These are phyloP conservation scores for Fagopyrum tataricum DNA, from an alignment of 148 eudicot species.

Conservation along the genomic window DNA sequence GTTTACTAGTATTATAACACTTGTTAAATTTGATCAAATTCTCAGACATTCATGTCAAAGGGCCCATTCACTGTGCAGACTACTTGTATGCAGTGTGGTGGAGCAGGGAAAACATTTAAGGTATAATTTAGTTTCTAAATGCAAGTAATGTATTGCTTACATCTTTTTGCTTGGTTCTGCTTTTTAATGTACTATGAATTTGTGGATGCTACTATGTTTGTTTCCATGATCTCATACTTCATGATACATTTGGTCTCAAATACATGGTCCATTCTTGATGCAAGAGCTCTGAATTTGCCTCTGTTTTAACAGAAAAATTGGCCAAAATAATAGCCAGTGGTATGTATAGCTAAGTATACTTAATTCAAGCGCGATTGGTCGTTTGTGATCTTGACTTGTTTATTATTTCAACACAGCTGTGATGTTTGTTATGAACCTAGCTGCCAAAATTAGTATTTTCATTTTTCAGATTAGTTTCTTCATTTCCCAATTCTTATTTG, in stretches of 20 bases:
- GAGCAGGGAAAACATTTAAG: constrained; percentile 68
- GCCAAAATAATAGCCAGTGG: neutral
- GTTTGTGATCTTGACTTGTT: neutral
- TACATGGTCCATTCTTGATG: neutral
- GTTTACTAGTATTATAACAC: neutral
- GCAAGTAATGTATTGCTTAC: neutral
- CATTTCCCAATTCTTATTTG: no score
- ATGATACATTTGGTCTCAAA: neutral
- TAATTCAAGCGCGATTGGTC: neutral
- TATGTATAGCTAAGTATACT: neutral
- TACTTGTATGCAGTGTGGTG: constrained; percentile 61
- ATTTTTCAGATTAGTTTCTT: no score
- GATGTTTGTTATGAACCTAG: neutral
- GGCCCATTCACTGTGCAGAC: constrained; percentile 58
- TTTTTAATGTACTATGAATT: neutral
- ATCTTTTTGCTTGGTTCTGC: neutral
- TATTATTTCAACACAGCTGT: neutral
- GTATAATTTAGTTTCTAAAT: constrained; percentile 27
- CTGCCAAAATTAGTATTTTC: no score
- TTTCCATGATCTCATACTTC: neutral
- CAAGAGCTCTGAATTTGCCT: neutral
- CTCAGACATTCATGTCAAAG: constrained; percentile 46
- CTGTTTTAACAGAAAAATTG: neutral
- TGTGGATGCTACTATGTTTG: neutral
- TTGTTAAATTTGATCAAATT: constrained; percentile 10